Percentiles rank a stretch among this genome's conserved stretches.
phyloP scores from a whole-genome alignment of 805 yeast genomes.

The Candida ortonii region DNA sequence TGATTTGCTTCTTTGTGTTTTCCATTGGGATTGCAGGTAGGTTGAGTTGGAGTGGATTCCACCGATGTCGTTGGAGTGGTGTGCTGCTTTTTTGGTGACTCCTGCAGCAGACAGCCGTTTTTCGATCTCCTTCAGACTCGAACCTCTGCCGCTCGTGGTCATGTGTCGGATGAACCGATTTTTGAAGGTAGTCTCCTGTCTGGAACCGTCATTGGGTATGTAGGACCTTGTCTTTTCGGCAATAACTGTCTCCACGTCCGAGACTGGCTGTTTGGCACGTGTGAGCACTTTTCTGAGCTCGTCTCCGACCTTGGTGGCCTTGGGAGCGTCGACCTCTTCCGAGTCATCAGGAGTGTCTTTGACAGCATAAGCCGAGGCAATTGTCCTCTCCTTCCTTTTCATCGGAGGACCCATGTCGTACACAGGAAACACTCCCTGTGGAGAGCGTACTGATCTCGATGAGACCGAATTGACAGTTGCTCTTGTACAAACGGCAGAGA shows the following conservation, averaged over 20 bases:
- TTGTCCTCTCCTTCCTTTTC: slow-evolving; percentile 38
- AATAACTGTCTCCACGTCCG: slow-evolving; percentile 29
- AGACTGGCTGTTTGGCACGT: slow-evolving; percentile 16
- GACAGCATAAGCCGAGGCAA: slow-evolving; percentile 19
- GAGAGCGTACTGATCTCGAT: slow-evolving; percentile 42
- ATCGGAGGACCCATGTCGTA: slow-evolving; percentile 72
- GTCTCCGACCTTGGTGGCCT: slow-evolving; percentile 26
- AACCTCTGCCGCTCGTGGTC: slow-evolving; percentile 31
- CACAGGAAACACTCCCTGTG: slow-evolving; percentile 78
- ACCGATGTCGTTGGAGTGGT: slow-evolving; percentile 43
- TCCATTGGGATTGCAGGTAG: slow-evolving; percentile 9
- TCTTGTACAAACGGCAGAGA: slow-evolving; percentile 1
- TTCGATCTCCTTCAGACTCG: slow-evolving; percentile 30
- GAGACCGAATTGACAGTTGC: slow-evolving; percentile 4
- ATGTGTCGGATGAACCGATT: slow-evolving; percentile 26
- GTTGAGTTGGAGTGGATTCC: slow-evolving; percentile 36
- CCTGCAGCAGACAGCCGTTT: slow-evolving; percentile 36
- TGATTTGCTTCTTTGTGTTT: too few species aligned
- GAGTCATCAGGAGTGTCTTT: slow-evolving; percentile 30
- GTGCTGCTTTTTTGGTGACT: slow-evolving; percentile 41
- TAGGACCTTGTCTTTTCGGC: slow-evolving; percentile 5
- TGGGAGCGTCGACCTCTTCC: slow-evolving; percentile 22
- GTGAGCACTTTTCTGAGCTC: slow-evolving; percentile 25
- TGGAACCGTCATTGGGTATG: neutral
- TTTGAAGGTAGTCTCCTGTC: slow-evolving; percentile 5